Base-by-base conservation (phyloP, 345 rosid genomes). In the Physaria fendleri region DNA sequence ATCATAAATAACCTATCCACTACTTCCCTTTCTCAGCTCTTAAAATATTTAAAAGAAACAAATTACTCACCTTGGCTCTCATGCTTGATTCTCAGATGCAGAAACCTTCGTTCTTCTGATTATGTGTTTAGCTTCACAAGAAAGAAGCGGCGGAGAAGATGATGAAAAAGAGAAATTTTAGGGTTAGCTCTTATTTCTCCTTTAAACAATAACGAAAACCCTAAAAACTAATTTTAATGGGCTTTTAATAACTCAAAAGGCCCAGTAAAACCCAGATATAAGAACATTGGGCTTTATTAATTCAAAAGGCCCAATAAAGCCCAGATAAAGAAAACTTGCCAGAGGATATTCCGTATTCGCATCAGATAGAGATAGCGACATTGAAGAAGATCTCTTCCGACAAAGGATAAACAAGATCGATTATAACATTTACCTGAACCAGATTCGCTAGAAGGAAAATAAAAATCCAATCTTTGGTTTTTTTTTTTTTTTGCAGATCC, bases 41-140 rank as follows among this genome's bases (percentile, higher is more conserved):
- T 16, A 1, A 37, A 49, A 27, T 28, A 39, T 17, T 18, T 3
- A 32, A 6, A 47, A 55, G 33, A 50, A n/a, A 23, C 11, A n/a
- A 16, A 42, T 10, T 10, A 53, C 55, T 25, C 1, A 68, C 72
- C 72, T 68, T 68, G 15, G 72, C 72, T 28, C 72, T 68, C 72
- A 68, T 68, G 25, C 20, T 51, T 11, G 33, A 5, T 59, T 33
- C 60, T 15, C 39, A 9, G 32, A 50, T n/a, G 60, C 20, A 22
- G 0, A 1, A 9, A 7, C 17, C 16, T 39, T 49, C 2, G 27
- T 15, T 48, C 25, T 35, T 30, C 32, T 8, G 52, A 1, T 41
- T 24, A 20, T 32, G 53, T 30, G 11, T 24, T 12, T 5, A 2
- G 17, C 39, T n/a, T 40, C 6, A 9, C 46, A 50, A 7, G 2